These are phyloP conservation scores for Candida montana DNA, from an alignment of 805 yeast species.

Conservation along the genomic window DNA sequence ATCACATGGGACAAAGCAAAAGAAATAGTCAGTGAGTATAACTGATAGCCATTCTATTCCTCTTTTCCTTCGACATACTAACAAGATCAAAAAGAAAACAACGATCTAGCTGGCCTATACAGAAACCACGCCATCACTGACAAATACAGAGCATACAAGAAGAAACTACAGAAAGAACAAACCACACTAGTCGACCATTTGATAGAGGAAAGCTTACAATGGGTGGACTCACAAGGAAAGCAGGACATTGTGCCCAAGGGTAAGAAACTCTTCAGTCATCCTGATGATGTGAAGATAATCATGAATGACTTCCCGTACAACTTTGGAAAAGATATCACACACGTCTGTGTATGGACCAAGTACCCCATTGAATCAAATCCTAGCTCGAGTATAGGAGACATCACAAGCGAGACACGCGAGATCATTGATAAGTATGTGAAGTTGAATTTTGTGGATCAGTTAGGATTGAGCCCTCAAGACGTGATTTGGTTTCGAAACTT, in stretches of 20 bases:
- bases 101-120: neutral
- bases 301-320: conserved; percentile 65
- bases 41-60: too few relatives aligned
- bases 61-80: neutral
- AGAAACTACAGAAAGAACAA: neutral
- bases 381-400: conserved; percentile 44
- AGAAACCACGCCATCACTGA: neutral
- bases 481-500: conserved; percentile 66
- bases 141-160: conserved; percentile 3
- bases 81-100: neutral
- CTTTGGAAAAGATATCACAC: conserved; percentile 45
- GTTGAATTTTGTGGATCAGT: conserved; percentile 33
- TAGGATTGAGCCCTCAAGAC: conserved; percentile 32
- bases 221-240: conserved; percentile 8
- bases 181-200: neutral
- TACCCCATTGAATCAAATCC: conserved; percentile 37
- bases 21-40: neutral
- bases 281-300: conserved; percentile 35
- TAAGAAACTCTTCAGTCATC: conserved; percentile 21
- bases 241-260: conserved; percentile 15
- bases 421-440: conserved; percentile 46
- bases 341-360: conserved; percentile 67
- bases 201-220: neutral
- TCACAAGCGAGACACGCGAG: conserved; percentile 31
- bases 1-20: neutral